Conservation (phyloP, 805 yeast species). For the Ogataea methanolica region DNA sequence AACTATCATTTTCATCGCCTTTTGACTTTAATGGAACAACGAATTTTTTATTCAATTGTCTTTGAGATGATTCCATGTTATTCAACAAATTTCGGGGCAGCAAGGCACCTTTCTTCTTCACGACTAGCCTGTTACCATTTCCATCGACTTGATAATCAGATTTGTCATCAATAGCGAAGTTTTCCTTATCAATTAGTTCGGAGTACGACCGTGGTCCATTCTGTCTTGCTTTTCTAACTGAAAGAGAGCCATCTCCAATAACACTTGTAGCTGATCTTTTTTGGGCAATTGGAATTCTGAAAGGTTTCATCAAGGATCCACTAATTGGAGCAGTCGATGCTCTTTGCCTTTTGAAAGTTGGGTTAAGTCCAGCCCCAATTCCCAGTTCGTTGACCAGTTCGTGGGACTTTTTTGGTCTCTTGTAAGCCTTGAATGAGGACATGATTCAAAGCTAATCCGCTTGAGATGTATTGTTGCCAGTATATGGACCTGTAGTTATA, state of each 20-base stretch:
- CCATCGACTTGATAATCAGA: slow-evolving; percentile 23
- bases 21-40: slow-evolving; percentile 53
- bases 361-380: slow-evolving; percentile 65
- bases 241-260: slow-evolving; percentile 10
- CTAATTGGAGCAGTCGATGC: slow-evolving; percentile 46
- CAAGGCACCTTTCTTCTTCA: slow-evolving; percentile 53
- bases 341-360: slow-evolving; percentile 50
- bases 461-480: too few relatives aligned
- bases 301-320: slow-evolving; percentile 55
- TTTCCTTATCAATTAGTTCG: slow-evolving; percentile 27
- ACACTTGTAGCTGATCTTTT: slow-evolving; percentile 11
- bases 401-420: slow-evolving; percentile 3
- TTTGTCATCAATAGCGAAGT: slow-evolving; percentile 26
- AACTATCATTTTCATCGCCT: slow-evolving; percentile 29
- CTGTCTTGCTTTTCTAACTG: slow-evolving; percentile 24
- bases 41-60: slow-evolving; percentile 45
- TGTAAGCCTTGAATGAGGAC: background rate
- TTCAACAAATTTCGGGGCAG: slow-evolving; percentile 48
- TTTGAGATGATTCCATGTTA: slow-evolving; percentile 36
- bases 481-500: too few relatives aligned
- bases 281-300: slow-evolving; percentile 54
- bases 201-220: slow-evolving; percentile 38
- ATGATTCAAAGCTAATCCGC: too few relatives aligned
- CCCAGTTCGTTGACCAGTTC: slow-evolving; percentile 43
- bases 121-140: slow-evolving; percentile 21